Percentiles rank a stretch among this genome's conserved stretches.
Conservation (phyloP, 495 filamentous ascomycete genomes). For the Delitschia confertaspora region DNA sequence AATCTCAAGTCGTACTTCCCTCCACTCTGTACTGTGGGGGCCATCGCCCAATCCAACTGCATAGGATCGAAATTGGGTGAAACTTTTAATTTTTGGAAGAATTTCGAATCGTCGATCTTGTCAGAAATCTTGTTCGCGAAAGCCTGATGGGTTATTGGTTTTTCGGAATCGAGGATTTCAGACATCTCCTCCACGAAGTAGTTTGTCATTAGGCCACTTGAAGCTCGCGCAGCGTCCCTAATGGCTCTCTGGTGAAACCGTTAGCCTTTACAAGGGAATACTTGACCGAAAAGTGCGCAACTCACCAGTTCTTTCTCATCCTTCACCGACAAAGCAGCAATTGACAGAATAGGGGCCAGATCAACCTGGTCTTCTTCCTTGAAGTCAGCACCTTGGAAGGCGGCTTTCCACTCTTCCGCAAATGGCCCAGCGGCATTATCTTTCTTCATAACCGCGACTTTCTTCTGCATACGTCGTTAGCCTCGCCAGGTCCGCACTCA, state of each 20-base stretch:
- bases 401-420: conserved; percentile 88
- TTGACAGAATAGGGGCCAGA: conserved; percentile 68
- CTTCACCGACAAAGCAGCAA: conserved; percentile 82
- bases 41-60: conserved; percentile 88
- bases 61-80: conserved; percentile 79
- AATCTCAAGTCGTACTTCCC: conserved; percentile 87
- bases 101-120: conserved; percentile 88
- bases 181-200: conserved; percentile 99
- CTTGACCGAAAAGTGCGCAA: conserved; percentile 1
- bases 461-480: too few species aligned
- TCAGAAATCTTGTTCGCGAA: conserved; percentile 74
- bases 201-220: conserved; percentile 80
- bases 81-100: conserved; percentile 80
- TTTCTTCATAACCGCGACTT: conserved; percentile 77
- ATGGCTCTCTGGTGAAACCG: conserved; percentile 56
- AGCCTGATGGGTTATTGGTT: conserved; percentile 84
- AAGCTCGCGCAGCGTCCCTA: conserved; percentile 84
- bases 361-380: conserved; percentile 87
- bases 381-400: conserved; percentile 56
- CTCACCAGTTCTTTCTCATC: conserved; percentile 82
- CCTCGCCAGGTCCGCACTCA: conserved; percentile 12
- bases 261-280: conserved; percentile 7
- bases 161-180: conserved; percentile 82
- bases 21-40: conserved; percentile 89
- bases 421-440: conserved; percentile 81